phyloP scores from a whole-genome alignment of 164 flowering plant genomes.

The Euptelea pleiosperma region DNA sequence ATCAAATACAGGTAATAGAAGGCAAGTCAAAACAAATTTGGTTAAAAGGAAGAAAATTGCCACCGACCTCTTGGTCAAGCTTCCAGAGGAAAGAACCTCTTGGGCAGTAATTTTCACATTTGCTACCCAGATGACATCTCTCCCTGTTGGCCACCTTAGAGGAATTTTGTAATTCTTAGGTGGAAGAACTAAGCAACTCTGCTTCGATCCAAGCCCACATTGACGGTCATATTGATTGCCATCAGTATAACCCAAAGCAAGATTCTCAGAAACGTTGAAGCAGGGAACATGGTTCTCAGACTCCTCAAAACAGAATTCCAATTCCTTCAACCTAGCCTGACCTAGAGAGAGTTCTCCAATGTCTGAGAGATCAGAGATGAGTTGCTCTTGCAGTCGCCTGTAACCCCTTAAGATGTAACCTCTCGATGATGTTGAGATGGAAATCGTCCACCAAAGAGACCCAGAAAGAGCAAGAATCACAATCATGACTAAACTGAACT shows the following conservation, averaged over 20 bases:
- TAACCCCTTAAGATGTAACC: constrained; percentile 54
- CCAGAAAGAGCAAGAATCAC: constrained; percentile 72
- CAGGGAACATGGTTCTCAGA: constrained; percentile 81
- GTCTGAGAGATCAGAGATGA: constrained; percentile 71
- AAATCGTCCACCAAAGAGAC: constrained; percentile 89
- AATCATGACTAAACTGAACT: constrained; percentile 55
- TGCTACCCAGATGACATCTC: constrained; percentile 86
- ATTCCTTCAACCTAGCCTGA: constrained; percentile 56
- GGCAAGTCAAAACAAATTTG: background rate
- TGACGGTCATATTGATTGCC: constrained; percentile 52
- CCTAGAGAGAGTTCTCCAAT: constrained; percentile 83
- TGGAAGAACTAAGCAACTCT: constrained; percentile 66
- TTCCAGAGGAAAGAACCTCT: constrained; percentile 95
- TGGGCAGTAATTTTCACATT: constrained; percentile 94
- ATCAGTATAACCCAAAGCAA: constrained; percentile 44
- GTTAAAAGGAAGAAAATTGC: background rate
- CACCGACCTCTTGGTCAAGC: constrained; percentile 85
- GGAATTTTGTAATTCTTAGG: constrained; percentile 86
- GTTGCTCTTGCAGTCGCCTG: constrained; percentile 76
- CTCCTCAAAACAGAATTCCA: constrained; percentile 64
- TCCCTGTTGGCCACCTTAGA: constrained; percentile 94
- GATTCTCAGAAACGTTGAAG: constrained; percentile 67
- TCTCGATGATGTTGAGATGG: constrained; percentile 63
- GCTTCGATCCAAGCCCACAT: constrained; percentile 43
- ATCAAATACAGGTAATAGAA: constrained; percentile 2